A percentile compares a stretch with the other conserved stretches of the same genome.
Conservation (phyloP, 345 rosid genomes). For the Excoecaria agallocha region DNA sequence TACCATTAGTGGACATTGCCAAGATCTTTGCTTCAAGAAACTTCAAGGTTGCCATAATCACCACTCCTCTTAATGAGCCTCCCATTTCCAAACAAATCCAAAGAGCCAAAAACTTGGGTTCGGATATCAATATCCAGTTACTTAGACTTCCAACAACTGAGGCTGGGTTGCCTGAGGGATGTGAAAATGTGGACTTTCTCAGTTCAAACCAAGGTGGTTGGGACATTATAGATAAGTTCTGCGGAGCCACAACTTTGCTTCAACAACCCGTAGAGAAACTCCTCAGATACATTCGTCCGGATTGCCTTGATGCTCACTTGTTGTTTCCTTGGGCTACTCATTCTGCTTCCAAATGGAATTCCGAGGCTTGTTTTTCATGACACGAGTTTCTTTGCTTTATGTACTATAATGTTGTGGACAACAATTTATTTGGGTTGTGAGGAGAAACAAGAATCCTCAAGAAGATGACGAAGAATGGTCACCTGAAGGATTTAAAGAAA, state of each 20-base stretch:
- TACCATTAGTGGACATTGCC: constrained; percentile 54
- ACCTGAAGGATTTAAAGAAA: too few species aligned
- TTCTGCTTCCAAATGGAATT: constrained; percentile 29
- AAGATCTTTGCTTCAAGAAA: constrained; percentile 45
- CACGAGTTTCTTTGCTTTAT: constrained; percentile 24
- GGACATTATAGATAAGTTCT: constrained; percentile 6
- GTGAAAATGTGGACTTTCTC: background rate
- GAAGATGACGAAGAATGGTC: too few species aligned
- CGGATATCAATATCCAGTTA: constrained; percentile 28
- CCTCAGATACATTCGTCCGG: constrained; percentile 19
- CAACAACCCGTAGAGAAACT: constrained; percentile 30
- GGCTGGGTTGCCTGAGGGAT: constrained; percentile 32
- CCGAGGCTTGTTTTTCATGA: constrained; percentile 41
- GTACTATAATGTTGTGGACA: background rate
- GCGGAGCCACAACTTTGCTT: constrained; percentile 16
- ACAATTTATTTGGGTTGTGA: too few species aligned
- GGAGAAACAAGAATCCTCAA: too few species aligned
- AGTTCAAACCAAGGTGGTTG: background rate
- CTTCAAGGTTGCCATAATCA: constrained; percentile 41
- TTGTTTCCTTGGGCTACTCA: constrained; percentile 37
- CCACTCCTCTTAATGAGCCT: constrained; percentile 41
- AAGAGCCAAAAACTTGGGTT: constrained; percentile 22
- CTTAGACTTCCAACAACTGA: constrained; percentile 42
- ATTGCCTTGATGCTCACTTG: constrained; percentile 32
- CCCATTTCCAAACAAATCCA: constrained; percentile 29